Evolutionary conservation across 176 grass and related monocot genomes (phyloP).

Genomic region (Carex pumila): DNA sequence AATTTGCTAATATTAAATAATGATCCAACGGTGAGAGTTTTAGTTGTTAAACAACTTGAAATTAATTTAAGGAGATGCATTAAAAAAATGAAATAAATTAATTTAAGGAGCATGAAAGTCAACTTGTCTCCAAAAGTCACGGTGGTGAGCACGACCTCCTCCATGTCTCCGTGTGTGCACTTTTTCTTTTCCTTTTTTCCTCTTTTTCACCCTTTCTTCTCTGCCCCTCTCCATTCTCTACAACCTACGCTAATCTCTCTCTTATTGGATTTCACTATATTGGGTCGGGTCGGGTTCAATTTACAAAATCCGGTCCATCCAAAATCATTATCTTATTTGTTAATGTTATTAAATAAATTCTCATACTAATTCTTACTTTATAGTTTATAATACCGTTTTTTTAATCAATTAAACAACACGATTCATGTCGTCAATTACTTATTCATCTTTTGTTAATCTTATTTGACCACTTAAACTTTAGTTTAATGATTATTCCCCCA

Average conservation of each 20-base stretch:
- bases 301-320: background rate
- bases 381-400: background rate
- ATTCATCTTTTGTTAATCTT: too few relatives aligned
- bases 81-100: background rate
- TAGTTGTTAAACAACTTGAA: background rate
- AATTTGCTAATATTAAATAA: too few relatives aligned
- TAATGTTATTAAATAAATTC: background rate
- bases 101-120: constrained; percentile 1
- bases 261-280: background rate
- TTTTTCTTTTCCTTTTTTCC: constrained; percentile 21
- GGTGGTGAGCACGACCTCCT: constrained; percentile 29
- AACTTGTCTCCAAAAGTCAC: constrained; percentile 12
- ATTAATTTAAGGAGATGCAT: background rate
- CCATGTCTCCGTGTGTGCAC: constrained; percentile 23
- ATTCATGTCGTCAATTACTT: background rate
- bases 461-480: background rate
- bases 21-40: background rate
- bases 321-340: background rate
- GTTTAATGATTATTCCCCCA: background rate
- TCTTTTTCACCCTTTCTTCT: constrained; percentile 8
- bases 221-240: background rate
- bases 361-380: background rate
- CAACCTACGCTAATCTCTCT: background rate
- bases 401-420: background rate
- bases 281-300: background rate